Evolutionary conservation across 1,284 basidiomycete species (phyloP), one percentile per base, ranked within the genome.

Genomic region (Cutaneotrichosporon dermatis): DNA sequence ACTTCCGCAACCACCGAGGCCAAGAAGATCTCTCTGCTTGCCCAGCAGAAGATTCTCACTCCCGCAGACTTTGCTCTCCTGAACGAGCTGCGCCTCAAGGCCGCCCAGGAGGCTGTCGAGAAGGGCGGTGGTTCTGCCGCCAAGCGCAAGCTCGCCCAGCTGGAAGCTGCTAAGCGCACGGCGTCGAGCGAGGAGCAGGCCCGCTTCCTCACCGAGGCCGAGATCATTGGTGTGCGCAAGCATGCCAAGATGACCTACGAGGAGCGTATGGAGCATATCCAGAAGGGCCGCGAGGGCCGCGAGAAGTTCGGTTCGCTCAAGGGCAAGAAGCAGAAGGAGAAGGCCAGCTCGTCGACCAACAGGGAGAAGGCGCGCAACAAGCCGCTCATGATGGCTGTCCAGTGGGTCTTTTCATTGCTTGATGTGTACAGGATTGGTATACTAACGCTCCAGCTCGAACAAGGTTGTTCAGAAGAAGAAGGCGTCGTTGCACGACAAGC

Each of bases 51-150:
- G 91, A 99, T 99, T 71, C 85, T 99, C 41, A 99, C 96, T 0
- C 96, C 96, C 0, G 94, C 94, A 34, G 95, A 99, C 78, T 99
- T 98, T 76, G 90, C 90, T 0, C 81, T 97, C 54, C 83, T 99
- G 58, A 91, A 92, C 69, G 91, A 97, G 69, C 85, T 99, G 8
- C 88, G 89, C 7, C 83, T 92, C 59, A 84, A 90, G 78, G 89
- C 88, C 0, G 90, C 90, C n/a, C 80, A 82, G 16, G 83, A 86
- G 58, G 86, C 85, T 2, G 86, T 89, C 8, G 86, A 90, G 69
- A 79, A 79, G 37, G 86, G 86, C 1, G 88, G 88, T 4, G 88
- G 89, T 4, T 82, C 86, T 33, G 85, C 84, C 37, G 87, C 92
- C 2, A 93, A 94, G 76, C 88, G 95, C 57, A 97, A 94, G 79